phyloP scores from a whole-genome alignment of 257 asterid species.

The Sherardia arvensis region DNA sequence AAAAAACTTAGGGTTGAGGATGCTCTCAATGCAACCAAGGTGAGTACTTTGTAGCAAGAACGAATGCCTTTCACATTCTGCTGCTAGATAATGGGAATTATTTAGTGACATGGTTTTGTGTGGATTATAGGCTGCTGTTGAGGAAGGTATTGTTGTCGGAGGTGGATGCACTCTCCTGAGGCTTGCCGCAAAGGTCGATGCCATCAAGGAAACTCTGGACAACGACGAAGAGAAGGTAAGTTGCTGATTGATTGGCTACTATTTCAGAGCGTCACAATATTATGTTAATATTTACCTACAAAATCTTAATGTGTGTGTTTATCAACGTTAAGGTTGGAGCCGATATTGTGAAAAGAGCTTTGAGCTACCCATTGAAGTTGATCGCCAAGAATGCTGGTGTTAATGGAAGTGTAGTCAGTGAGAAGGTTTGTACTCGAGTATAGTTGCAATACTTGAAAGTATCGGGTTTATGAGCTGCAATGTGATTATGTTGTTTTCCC shows the following conservation, averaged over 20 bases:
- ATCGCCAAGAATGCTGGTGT: conserved; percentile 98
- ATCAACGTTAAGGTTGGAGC: conserved; percentile 72
- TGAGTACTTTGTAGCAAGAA: conserved; percentile 8
- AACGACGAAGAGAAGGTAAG: conserved; percentile 92
- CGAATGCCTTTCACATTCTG: neutral
- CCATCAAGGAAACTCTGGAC: conserved; percentile 63
- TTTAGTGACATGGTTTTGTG: neutral
- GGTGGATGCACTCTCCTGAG: conserved; percentile 92
- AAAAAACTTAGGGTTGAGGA: conserved; percentile 98
- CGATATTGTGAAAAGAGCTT: conserved; percentile 87
- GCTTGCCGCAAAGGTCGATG: conserved; percentile 86
- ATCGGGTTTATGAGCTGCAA: neutral
- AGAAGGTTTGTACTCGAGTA: conserved; percentile 45
- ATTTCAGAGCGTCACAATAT: neutral
- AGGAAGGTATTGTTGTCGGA: conserved; percentile 98
- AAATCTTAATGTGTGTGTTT: neutral
- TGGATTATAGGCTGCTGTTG: conserved; percentile 85
- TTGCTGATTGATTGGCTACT: too few species aligned
- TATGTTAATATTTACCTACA: neutral
- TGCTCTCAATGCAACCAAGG: conserved; percentile 99
- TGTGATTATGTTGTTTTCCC: neutral
- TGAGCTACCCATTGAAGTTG: conserved; percentile 94
- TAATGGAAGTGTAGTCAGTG: conserved; percentile 95
- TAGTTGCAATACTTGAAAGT: neutral
- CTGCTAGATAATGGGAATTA: neutral